phyloP scores from a whole-genome alignment of 306 rosid genomes.

The Benincasa hispida region DNA sequence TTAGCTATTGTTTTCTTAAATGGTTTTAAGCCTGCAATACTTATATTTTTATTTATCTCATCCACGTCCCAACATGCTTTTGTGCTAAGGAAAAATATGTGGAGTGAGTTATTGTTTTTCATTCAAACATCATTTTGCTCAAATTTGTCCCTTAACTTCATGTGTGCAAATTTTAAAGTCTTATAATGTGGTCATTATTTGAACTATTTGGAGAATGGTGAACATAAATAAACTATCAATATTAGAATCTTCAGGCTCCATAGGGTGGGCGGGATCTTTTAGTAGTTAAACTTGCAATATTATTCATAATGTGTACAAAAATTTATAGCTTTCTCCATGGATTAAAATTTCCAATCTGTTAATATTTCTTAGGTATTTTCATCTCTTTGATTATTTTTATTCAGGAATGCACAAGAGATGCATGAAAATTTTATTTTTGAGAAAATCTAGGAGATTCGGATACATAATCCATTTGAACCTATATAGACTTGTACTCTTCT shows the following conservation, averaged over 20 bases:
- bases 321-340: not conserved
- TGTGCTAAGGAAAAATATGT: not conserved
- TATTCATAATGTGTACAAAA: not conserved
- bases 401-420: not conserved
- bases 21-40: conserved; percentile 4
- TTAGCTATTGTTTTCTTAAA: conserved; percentile 1
- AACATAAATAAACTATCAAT: not conserved
- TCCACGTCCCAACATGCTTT: not conserved
- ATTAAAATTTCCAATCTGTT: not conserved
- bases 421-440: not conserved
- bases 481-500: not conserved
- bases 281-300: not conserved
- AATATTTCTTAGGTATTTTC: not conserved
- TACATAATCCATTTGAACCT: not conserved
- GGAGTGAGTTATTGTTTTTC: not conserved
- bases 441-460: not conserved
- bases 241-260: not conserved
- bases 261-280: not conserved
- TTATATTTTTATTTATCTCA: not conserved
- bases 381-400: not conserved
- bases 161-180: not conserved
- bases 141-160: not conserved
- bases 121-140: not conserved
- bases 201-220: not conserved
- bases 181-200: not conserved